Conservation (phyloP, 2,329 filamentous ascomycete species). For the Kalaharituber pfeilii region DNA sequence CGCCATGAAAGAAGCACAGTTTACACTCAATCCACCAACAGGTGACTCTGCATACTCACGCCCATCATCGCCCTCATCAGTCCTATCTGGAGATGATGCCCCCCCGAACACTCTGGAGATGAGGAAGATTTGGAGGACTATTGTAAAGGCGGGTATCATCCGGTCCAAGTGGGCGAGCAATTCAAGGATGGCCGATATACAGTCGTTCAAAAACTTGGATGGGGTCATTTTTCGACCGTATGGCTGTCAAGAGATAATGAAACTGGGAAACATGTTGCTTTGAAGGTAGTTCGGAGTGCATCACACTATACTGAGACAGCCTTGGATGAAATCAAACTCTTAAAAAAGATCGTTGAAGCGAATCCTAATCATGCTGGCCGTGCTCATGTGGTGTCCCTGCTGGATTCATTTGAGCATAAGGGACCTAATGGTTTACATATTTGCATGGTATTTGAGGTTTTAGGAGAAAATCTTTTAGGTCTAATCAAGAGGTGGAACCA, state of each 20-base stretch:
- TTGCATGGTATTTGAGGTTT: constrained; percentile 97
- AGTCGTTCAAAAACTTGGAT: constrained; percentile 86
- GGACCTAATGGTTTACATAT: constrained; percentile 92
- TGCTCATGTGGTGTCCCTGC: constrained; percentile 80
- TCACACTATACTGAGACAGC: constrained; percentile 98
- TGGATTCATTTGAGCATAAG: constrained; percentile 76
- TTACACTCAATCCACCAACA: neutral
- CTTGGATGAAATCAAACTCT: constrained; percentile 94
- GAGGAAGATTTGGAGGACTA: constrained; percentile 99
- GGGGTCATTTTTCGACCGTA: constrained; percentile 98
- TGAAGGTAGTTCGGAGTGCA: constrained; percentile 94
- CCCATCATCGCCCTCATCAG: constrained; percentile 16
- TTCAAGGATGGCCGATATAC: constrained; percentile 98
- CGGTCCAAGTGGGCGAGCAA: constrained; percentile 80
- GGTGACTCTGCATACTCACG: constrained; percentile 8
- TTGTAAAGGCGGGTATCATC: constrained; percentile 97
- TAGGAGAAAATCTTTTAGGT: constrained; percentile 85
- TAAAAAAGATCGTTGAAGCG: constrained; percentile 90
- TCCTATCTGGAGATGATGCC: neutral
- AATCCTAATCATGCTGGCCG: constrained; percentile 89
- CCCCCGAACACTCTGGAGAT: constrained; percentile 41
- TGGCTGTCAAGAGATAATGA: constrained; percentile 70
- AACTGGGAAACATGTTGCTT: constrained; percentile 81
- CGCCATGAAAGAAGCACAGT: neutral
- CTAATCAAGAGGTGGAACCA: constrained; percentile 98